Percentiles rank a stretch among this genome's conserved stretches.
Evolutionary conservation across 2,329 filamentous ascomycete genomes (phyloP).

Genomic region (Emmonsia crescens): DNA sequence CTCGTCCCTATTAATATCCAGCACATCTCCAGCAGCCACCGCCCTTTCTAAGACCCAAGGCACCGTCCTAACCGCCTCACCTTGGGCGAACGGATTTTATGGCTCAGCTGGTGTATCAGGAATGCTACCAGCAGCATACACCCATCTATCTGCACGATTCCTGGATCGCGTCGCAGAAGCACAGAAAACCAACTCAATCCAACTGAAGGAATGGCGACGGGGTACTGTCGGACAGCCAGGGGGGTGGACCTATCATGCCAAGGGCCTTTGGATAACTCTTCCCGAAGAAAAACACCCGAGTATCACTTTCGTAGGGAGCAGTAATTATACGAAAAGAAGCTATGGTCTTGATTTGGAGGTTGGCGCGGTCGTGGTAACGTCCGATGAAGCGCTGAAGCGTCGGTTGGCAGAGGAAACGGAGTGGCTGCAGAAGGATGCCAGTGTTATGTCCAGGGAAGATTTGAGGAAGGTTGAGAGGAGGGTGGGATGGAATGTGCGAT

Average conservation of each 20-base stretch:
- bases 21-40: conserved; percentile 37
- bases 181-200: conserved; percentile 48
- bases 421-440: conserved; percentile 67
- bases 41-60: conserved; percentile 41
- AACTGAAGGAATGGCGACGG: conserved; percentile 75
- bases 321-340: conserved; percentile 90
- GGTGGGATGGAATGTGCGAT: conserved; percentile 70
- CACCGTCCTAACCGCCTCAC: conserved; percentile 83
- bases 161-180: conserved; percentile 50
- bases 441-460: conserved; percentile 60
- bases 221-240: conserved; percentile 70
- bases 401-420: conserved; percentile 68
- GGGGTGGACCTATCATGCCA: conserved; percentile 97
- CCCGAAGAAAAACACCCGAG: conserved; percentile 52
- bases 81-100: conserved; percentile 92
- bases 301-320: conserved; percentile 77
- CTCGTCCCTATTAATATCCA: conserved; percentile 65
- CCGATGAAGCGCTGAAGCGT: conserved; percentile 58
- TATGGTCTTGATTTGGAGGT: conserved; percentile 88
- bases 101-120: conserved; percentile 77
- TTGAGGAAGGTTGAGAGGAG: conserved; percentile 70
- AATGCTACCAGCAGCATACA: conserved; percentile 85
- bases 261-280: conserved; percentile 78
- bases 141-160: conserved; percentile 73
- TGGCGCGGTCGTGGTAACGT: conserved; percentile 75